phyloP scores from a whole-genome alignment of 345 rosid genomes.

The Acer negundo region DNA sequence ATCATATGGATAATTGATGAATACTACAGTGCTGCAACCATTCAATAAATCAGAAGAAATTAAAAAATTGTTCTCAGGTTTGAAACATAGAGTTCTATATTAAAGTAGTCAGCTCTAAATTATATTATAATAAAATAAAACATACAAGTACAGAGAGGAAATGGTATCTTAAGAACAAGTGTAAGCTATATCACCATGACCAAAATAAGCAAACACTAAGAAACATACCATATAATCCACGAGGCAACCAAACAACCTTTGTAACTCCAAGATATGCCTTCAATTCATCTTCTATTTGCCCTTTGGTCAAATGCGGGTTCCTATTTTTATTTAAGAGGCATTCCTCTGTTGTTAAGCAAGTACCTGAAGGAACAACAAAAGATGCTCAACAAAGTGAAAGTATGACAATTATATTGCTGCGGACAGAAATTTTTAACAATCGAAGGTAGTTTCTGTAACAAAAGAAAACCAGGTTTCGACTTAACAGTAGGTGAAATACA shows the following conservation, averaged over 20 bases:
- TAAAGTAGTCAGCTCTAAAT: neutral
- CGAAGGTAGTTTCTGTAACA: neutral
- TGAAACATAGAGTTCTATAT: neutral
- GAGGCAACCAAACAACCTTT: slow-evolving; percentile 82
- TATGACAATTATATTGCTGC: neutral
- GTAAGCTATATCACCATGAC: neutral
- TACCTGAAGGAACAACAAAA: slow-evolving; percentile 48
- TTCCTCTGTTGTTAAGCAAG: slow-evolving; percentile 92
- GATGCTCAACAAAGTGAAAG: slow-evolving; percentile 13
- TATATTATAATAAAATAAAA: neutral
- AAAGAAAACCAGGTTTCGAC: neutral
- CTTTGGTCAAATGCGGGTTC: slow-evolving; percentile 72
- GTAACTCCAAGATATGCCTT: slow-evolving; percentile 70
- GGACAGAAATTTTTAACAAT: neutral
- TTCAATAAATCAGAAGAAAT: neutral
- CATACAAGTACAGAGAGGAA: slow-evolving; percentile 6
- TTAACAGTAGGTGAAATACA: neutral
- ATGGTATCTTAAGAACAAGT: neutral
- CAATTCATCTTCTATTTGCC: slow-evolving; percentile 79
- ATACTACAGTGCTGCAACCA: slow-evolving; percentile 5
- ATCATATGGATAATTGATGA: slow-evolving; percentile 2
- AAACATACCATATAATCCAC: slow-evolving; percentile 72
- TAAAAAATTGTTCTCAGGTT: neutral
- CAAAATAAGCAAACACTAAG: neutral
- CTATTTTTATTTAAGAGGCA: slow-evolving; percentile 89